Percentiles rank a stretch among this genome's conserved stretches.
Evolutionary conservation across 345 rosid genomes (phyloP).

Genomic region (Euclidium syriacum): DNA sequence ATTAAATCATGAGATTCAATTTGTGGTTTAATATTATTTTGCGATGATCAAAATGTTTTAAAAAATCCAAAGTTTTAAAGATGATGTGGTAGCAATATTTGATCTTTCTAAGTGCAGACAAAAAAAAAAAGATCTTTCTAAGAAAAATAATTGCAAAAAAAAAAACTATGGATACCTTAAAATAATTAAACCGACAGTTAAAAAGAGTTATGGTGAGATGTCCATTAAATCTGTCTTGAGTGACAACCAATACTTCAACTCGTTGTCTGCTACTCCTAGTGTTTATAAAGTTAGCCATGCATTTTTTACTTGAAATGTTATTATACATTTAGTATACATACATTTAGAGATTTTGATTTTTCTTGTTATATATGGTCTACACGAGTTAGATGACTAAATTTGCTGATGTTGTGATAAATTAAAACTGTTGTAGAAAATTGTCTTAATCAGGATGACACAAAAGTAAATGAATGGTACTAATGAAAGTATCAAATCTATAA

Average conservation of each 20-base stretch:
- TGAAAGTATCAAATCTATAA: constrained; percentile 6
- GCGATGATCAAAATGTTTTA: not conserved
- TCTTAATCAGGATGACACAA: not conserved
- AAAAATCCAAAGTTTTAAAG: not conserved
- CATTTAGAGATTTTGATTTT: too few species aligned
- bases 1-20: too few species aligned
- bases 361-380: too few species aligned
- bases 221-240: constrained; percentile 26
- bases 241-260: not conserved
- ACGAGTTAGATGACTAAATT: too few species aligned
- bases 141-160: not conserved
- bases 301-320: too few species aligned
- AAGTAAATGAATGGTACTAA: constrained; percentile 3
- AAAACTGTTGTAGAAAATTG: not conserved
- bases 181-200: constrained; percentile 2
- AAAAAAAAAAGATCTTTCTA: too few species aligned
- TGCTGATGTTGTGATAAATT: not conserved
- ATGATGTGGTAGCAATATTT: not conserved
- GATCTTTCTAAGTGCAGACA: too few species aligned
- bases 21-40: too few species aligned
- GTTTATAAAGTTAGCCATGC: too few species aligned
- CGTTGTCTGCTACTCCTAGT: not conserved
- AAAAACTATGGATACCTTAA: not conserved
- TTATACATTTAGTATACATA: not conserved
- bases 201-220: constrained; percentile 25